Evolutionary conservation across 768 basidiomycete genomes (phyloP).

Genomic region (Suillus occidentalis): DNA sequence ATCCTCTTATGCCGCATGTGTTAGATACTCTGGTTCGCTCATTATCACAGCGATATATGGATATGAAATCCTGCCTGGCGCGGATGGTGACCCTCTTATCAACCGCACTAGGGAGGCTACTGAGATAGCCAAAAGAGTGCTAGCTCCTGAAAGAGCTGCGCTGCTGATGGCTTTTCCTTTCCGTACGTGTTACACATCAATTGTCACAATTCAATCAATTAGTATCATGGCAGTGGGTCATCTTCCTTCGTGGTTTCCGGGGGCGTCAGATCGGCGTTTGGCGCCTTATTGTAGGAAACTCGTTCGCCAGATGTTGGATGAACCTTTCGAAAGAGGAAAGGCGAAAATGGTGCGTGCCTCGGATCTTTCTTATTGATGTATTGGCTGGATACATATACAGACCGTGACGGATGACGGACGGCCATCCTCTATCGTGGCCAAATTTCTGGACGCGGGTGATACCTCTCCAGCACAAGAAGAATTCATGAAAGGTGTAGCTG

Average conservation of each 20-base stretch:
- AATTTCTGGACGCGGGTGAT: not conserved
- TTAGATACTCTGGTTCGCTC: constrained; percentile 24
- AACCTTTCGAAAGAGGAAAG: constrained; percentile 27
- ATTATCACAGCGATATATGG: constrained; percentile 15
- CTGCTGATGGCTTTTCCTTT: constrained; percentile 13
- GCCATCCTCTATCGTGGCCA: not conserved
- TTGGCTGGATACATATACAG: not conserved
- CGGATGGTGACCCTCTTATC: constrained; percentile 6
- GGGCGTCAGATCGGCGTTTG: not conserved
- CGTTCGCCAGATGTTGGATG: constrained; percentile 9
- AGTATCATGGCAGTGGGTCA: constrained; percentile 4
- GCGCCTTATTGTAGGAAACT: not conserved
- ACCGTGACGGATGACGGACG: not conserved
- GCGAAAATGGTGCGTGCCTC: constrained; percentile 21
- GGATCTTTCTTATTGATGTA: not conserved
- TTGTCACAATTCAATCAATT: not conserved
- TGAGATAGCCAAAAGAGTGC: not conserved
- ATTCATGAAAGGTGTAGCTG: constrained; percentile 2
- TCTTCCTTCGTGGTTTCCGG: constrained; percentile 15
- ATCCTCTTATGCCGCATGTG: not conserved
- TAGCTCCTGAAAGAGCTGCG: no score
- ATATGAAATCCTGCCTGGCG: not conserved
- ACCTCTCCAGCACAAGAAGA: not conserved
- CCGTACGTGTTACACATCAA: not conserved
- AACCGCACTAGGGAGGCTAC: not conserved